Evolutionary conservation across 306 rosid species (phyloP).

Genomic region (Benincasa hispida): DNA sequence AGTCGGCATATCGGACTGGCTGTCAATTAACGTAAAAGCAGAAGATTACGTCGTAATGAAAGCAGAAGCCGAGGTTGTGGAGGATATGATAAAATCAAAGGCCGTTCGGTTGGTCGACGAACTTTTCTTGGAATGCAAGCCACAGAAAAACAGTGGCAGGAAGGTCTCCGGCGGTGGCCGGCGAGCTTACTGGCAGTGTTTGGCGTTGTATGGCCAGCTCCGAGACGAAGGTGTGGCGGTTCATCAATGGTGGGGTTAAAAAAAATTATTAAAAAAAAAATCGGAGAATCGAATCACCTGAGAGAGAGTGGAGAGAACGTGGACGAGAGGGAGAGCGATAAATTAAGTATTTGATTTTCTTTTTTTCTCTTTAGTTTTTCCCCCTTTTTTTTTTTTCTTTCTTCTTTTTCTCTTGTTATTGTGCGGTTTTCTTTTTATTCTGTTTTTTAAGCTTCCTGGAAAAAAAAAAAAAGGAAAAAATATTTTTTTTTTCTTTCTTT

Average conservation of each 20-base stretch:
- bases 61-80: conserved; percentile 69
- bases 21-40: conserved; percentile 46
- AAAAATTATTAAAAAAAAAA: too few relatives aligned
- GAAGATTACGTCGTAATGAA: conserved; percentile 88
- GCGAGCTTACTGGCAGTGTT: conserved; percentile 78
- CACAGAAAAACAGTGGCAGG: conserved; percentile 12
- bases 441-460: background rate
- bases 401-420: background rate
- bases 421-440: background rate
- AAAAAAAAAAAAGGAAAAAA: too few relatives aligned
- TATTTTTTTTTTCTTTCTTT: too few relatives aligned
- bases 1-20: conserved; percentile 52
- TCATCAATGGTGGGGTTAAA: conserved; percentile 88
- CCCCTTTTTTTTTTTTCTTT: background rate
- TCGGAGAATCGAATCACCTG: background rate
- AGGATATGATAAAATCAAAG: conserved; percentile 47
- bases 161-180: conserved; percentile 14
- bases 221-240: conserved; percentile 87
- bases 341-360: background rate
- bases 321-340: background rate
- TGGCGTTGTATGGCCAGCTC: conserved; percentile 65
- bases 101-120: conserved; percentile 52
- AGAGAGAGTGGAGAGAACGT: background rate
- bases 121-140: conserved; percentile 83
- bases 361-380: background rate